Conservation (phyloP, 495 filamentous ascomycete genomes). For the Neurospora sp. region DNA sequence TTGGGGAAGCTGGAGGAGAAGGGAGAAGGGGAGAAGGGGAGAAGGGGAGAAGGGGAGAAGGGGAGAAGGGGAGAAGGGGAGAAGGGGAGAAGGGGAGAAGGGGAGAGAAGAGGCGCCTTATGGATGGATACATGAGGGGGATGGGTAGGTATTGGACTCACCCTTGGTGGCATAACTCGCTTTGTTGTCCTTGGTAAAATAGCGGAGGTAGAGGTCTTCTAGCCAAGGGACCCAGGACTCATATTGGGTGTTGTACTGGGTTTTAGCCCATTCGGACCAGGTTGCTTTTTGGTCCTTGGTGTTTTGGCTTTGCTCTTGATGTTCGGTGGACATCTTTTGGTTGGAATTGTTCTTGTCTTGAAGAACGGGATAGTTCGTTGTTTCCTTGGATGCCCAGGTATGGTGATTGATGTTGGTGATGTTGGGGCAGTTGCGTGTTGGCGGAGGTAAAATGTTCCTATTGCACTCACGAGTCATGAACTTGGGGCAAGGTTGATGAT, state of each 20-base stretch:
- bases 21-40: too few species aligned
- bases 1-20: background rate
- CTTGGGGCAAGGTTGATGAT: background rate
- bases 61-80: too few species aligned
- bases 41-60: too few species aligned
- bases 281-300: background rate
- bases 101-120: background rate
- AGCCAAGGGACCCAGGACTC: conserved; percentile 68
- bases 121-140: too few species aligned
- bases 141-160: conserved; percentile 9
- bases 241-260: conserved; percentile 55
- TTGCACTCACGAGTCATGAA: background rate
- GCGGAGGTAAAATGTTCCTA: background rate
- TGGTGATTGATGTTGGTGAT: background rate
- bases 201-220: conserved; percentile 58
- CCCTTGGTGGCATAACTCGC: conserved; percentile 53
- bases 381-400: background rate
- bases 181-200: conserved; percentile 67
- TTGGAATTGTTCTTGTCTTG: too few species aligned
- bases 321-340: background rate
- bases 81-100: too few species aligned
- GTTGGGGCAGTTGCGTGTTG: background rate
- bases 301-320: background rate
- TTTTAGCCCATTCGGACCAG: conserved; percentile 39
- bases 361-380: background rate